A percentile compares a stretch with the other conserved stretches of the same genome.
Evolutionary conservation across 768 basidiomycete genomes (phyloP).

Genomic region (Cubamyces sp.): DNA sequence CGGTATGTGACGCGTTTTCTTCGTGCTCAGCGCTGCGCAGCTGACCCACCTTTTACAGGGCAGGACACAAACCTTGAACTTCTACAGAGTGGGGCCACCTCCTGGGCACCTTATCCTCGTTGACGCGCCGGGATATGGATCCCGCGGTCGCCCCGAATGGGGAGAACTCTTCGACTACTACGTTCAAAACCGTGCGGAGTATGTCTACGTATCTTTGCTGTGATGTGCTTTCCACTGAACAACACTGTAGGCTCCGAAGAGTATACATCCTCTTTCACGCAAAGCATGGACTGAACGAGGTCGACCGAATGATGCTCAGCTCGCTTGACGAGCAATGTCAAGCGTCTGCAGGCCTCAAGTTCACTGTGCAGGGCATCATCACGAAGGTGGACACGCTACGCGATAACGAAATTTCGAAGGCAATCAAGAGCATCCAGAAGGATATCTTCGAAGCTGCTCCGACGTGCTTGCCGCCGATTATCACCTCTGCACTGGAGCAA

Average conservation of each 20-base stretch:
- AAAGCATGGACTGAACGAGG: constrained; percentile 59
- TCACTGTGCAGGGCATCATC: constrained; percentile 72
- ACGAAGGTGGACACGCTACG: constrained; percentile 69
- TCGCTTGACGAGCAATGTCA: constrained; percentile 46
- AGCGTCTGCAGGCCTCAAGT: constrained; percentile 44
- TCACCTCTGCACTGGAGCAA: constrained; percentile 56
- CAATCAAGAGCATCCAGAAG: constrained; percentile 47
- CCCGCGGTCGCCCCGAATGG: constrained; percentile 76
- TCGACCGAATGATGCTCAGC: constrained; percentile 65
- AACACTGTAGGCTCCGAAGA: constrained; percentile 56
- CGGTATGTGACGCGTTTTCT: constrained; percentile 40
- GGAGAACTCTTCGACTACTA: constrained; percentile 71
- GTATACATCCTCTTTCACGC: constrained; percentile 75
- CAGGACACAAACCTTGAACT: constrained; percentile 71
- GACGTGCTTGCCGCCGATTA: constrained; percentile 66
- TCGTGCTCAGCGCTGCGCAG: neutral
- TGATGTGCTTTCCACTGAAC: neutral
- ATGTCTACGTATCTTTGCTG: constrained; percentile 29
- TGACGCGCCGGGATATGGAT: constrained; percentile 82
- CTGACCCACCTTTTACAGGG: constrained; percentile 49
- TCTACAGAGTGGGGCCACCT: constrained; percentile 63
- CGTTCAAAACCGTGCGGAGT: constrained; percentile 63
- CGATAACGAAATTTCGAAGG: constrained; percentile 34
- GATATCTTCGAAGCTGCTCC: constrained; percentile 59
- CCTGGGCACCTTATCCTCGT: constrained; percentile 66